Base-by-base conservation (phyloP, 140 eudicot genomes). In the Senecio squalidus region DNA sequence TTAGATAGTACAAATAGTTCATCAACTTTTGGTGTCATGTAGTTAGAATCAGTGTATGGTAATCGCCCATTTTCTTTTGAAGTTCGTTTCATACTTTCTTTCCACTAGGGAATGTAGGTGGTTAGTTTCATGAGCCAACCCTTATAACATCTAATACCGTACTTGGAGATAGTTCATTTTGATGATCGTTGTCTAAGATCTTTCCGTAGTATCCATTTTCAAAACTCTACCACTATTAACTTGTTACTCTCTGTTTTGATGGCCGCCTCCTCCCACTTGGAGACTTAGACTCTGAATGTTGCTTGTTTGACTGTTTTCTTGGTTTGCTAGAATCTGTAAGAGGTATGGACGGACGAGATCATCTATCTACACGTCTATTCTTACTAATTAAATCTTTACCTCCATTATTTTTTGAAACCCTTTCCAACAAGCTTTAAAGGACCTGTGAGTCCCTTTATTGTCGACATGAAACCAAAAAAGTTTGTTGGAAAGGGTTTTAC, bases 301-400 rank as follows among this genome's bases (percentile, higher is more conserved):
- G 82, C 66, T 70, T 74, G 56, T 57, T 74, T 14, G 74, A 55
- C 56, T 76, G 88, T 63, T 73, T 83, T 72, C 67, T 78, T 29
- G 76, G 22, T 74, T 72, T 90, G 66, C 64, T 74, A 8, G 77
- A 69, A 78, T 86, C 85, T 40, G 78, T 44, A 39, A 69, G 78
- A 30, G 91, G 69, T 4, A 68, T 84, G 28, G 87, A 77, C 40
- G 76, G 75, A 11, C 80, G 79, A 29, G 84, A 72, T 66, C 72
- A 69, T 76, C 69, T 80, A 55, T 82, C 89, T 52, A 71, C 66
- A 60, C 48, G 38, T 45, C 41, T 57, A 27, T 62, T 60, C 63
- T 71, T 75, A 14, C 60, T 33, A 51, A 30, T 38, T 60, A 55
- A 68, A 55, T 80, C 71, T 68, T 77, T 78, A 23, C 62, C 39